Percentiles rank a stretch among this genome's conserved stretches.
These are phyloP conservation scores for Nadsonia fulvescens DNA, from an alignment of 805 yeast species.

Conservation along the genomic window DNA sequence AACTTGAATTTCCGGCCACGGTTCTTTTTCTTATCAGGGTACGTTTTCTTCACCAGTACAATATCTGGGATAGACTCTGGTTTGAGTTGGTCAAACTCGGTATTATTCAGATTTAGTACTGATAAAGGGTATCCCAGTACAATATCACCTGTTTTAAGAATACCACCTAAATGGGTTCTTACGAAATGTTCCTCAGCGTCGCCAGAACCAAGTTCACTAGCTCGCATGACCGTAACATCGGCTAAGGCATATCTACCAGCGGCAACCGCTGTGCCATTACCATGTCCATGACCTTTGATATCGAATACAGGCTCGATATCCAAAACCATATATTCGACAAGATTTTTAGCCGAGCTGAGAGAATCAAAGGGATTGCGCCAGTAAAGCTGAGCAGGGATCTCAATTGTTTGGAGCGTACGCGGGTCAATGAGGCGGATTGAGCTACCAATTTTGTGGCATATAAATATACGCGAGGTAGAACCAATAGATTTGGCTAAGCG, in stretches of 20 bases:
- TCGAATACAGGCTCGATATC: conserved; percentile 48
- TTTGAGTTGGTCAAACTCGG: conserved; percentile 57
- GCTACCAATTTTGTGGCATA: conserved; percentile 75
- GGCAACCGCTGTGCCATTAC: conserved; percentile 17
- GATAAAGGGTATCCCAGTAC: conserved; percentile 78
- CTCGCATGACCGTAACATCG: conserved; percentile 72
- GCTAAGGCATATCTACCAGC: conserved; percentile 64
- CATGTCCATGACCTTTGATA: conserved; percentile 66
- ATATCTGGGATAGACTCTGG: conserved; percentile 63
- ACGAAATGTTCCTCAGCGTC: conserved; percentile 71
- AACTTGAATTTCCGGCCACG: conserved; percentile 79
- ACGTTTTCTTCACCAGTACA: conserved; percentile 72
- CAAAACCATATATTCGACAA: conserved; percentile 74
- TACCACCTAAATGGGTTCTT: conserved; percentile 83
- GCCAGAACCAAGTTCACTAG: conserved; percentile 81
- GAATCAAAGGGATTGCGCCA: conserved; percentile 73
- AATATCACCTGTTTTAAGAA: conserved; percentile 92
- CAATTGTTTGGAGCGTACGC: conserved; percentile 57
- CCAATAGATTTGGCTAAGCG: conserved; percentile 73
- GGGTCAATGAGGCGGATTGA: conserved; percentile 80
- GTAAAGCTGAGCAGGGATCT: conserved; percentile 48
- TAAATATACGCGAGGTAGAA: conserved; percentile 58
- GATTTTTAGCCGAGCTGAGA: conserved; percentile 30
- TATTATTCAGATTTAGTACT: conserved; percentile 79
- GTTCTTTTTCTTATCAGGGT: conserved; percentile 59